Evolutionary conservation across 2,329 filamentous ascomycete genomes (phyloP).

Genomic region (Grosmannia huntii): DNA sequence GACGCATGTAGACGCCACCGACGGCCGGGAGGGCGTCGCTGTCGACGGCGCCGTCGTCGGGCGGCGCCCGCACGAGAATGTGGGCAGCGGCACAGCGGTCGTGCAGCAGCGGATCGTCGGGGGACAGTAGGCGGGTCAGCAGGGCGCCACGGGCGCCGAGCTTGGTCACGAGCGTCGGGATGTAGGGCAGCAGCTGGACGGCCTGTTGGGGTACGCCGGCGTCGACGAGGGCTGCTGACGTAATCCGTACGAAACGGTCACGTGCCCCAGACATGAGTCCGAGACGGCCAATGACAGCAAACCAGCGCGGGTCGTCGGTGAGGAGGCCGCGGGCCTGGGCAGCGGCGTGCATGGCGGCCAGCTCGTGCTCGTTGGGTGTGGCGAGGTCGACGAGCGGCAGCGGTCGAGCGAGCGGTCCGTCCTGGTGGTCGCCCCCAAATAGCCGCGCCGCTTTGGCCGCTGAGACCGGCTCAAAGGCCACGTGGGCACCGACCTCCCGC

Average conservation of each 20-base stretch:
- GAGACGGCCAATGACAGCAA: constrained; percentile 63
- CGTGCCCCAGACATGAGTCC: constrained; percentile 50
- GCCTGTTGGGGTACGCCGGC: constrained; percentile 71
- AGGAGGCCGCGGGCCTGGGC: constrained; percentile 52
- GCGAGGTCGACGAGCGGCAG: constrained; percentile 50
- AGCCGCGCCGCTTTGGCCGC: constrained; percentile 61
- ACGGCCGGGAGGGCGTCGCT: constrained; percentile 21
- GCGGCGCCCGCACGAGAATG: constrained; percentile 52
- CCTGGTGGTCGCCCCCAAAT: constrained; percentile 46
- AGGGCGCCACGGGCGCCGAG: constrained; percentile 66
- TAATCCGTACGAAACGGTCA: constrained; percentile 58
- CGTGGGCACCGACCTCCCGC: constrained; percentile 38
- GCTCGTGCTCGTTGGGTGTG: constrained; percentile 74
- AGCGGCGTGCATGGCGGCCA: constrained; percentile 62
- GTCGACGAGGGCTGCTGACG: constrained; percentile 55
- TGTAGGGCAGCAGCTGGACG: constrained; percentile 76
- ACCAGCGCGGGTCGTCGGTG: constrained; percentile 55
- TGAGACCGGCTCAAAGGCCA: constrained; percentile 85
- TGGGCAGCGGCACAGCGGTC: constrained; percentile 52
- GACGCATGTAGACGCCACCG: constrained; percentile 71
- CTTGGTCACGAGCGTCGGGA: constrained; percentile 76
- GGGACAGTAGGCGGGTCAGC: constrained; percentile 55
- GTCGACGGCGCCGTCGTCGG: background rate
- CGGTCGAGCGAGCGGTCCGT: no score
- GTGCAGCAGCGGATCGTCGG: constrained; percentile 54